Percentiles rank a stretch among this genome's conserved stretches.
These are phyloP conservation scores for Wickerhamomyces canadensis DNA, from an alignment of 805 yeast species.

Conservation along the genomic window DNA sequence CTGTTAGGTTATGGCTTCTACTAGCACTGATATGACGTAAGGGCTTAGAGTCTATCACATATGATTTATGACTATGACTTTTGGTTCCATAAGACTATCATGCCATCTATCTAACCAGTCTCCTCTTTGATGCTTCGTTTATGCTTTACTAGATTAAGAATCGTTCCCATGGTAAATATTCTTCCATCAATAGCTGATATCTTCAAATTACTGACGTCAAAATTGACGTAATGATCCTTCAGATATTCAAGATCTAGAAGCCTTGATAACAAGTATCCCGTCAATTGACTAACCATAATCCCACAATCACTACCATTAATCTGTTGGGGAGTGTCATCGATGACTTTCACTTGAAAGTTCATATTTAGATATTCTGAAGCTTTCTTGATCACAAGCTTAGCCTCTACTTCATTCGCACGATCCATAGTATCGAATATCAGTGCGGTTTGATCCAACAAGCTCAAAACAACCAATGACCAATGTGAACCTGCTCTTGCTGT, in stretches of 20 bases:
- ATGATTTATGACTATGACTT: too few relatives aligned
- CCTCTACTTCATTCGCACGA: slow-evolving; percentile 20
- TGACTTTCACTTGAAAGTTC: slow-evolving; percentile 18
- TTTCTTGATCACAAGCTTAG: slow-evolving; percentile 17
- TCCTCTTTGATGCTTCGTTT: slow-evolving; percentile 6
- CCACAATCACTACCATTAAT: slow-evolving; percentile 66
- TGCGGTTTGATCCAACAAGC: slow-evolving; percentile 40
- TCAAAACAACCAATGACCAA: slow-evolving; percentile 63
- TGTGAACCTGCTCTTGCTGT: slow-evolving; percentile 65
- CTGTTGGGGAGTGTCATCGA: slow-evolving; percentile 47
- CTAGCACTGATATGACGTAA: too few relatives aligned
- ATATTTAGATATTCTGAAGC: slow-evolving; percentile 17
- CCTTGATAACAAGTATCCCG: slow-evolving; percentile 30
- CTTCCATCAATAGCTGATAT: slow-evolving; percentile 46
- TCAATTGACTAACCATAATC: slow-evolving; percentile 27
- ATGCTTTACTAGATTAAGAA: slow-evolving; percentile 25
- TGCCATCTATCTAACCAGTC: too few relatives aligned
- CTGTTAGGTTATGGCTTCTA: too few relatives aligned
- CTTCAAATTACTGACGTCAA: slow-evolving; percentile 34
- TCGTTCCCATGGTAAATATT: slow-evolving; percentile 34
- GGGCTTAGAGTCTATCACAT: too few relatives aligned
- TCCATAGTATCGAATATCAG: slow-evolving; percentile 53
- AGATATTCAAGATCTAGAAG: slow-evolving; percentile 24
- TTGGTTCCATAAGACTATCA: too few relatives aligned
- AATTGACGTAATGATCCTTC: slow-evolving; percentile 28